Base-by-base conservation (phyloP, 2,329 filamentous ascomycete species). In the Ophiobolus disseminans region DNA sequence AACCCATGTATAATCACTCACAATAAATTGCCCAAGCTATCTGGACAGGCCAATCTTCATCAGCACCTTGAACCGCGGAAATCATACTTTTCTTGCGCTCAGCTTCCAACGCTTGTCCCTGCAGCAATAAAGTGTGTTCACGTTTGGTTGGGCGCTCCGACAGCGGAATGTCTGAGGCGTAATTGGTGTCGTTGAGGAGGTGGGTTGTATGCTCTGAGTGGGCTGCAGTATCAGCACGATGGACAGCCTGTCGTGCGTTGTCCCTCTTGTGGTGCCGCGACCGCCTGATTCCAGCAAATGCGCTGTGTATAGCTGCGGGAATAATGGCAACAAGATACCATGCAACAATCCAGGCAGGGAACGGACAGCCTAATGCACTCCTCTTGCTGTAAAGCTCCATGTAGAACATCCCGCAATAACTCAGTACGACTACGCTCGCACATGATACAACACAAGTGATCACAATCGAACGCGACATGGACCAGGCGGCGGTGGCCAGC, bases 21-120 rank as follows among this genome's bases (percentile, higher is more conserved):
- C n/a, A 70, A 44, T 70, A 72, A 6, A 72, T 37, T 5, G 58
- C 64, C 68, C 69, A 72, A 2, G 55, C 36, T 35, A 73, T 51
- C 40, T 71, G 68, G 9, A 68, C 61, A 3, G 62, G 53, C 63
- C 62, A 71, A 8, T 54, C 55, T 47, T 66, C 57, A 11, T 63
- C 61, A 6, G 56, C 57, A 11, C 67, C 69, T 25, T 64, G 68
- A 4, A 69, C 57, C 16, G 48, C 51, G 2, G 57, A 58, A n/a
- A 48, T 41, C 13, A 56, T 50, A 30, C 42, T 45, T 41, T 37
- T 46, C 37, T 50, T 53, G 11, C 34, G 11, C 19, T 22, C 20
- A 6, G 20, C 19, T n/a, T 22, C 20, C 6, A 19, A 7, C 20
- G 22, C 35, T 37, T 37, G n/a, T 20, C 23, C 35, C 9, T 13